These are phyloP conservation scores for Fusarium sp. DNA, from an alignment of 2,329 filamentous ascomycete genomes.

Conservation along the genomic window DNA sequence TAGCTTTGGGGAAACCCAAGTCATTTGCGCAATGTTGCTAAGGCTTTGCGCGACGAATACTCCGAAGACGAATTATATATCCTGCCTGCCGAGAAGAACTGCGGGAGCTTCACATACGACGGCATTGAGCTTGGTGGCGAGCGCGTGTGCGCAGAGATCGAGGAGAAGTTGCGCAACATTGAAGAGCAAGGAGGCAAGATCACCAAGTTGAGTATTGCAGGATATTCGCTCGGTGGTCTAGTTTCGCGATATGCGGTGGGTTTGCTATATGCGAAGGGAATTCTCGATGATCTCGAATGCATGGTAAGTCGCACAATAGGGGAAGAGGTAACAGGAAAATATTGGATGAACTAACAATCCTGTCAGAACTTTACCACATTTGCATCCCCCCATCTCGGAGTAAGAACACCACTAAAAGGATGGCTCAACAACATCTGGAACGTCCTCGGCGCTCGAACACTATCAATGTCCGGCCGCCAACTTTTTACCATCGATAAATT, in stretches of 20 bases:
- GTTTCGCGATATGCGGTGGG: slow-evolving; percentile 89
- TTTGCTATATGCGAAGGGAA: slow-evolving; percentile 81
- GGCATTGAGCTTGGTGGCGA: slow-evolving; percentile 76
- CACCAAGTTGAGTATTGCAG: slow-evolving; percentile 85
- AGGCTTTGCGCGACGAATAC: slow-evolving; percentile 70
- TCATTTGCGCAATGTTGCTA: slow-evolving; percentile 77
- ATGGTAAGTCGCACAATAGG: slow-evolving; percentile 61
- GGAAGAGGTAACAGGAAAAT: not conserved
- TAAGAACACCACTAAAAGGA: slow-evolving; percentile 75
- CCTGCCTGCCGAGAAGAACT: slow-evolving; percentile 78
- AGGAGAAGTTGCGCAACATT: slow-evolving; percentile 69
- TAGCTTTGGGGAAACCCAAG: slow-evolving; percentile 83
- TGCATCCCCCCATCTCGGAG: slow-evolving; percentile 85
- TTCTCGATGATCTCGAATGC: slow-evolving; percentile 83
- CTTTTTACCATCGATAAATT: slow-evolving; percentile 90
- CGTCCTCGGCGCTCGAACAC: slow-evolving; percentile 80
- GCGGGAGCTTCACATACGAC: slow-evolving; percentile 78
- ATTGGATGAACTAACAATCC: slow-evolving; percentile 22
- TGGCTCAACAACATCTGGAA: slow-evolving; percentile 80
- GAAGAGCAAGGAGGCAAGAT: slow-evolving; percentile 75
- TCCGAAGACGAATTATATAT: slow-evolving; percentile 74
- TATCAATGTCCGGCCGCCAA: slow-evolving; percentile 87
- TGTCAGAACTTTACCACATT: slow-evolving; percentile 90
- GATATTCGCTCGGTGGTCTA: slow-evolving; percentile 90
- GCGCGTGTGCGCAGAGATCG: slow-evolving; percentile 74